These are phyloP conservation scores for Begonia fuchsioides DNA, from an alignment of 306 rosid species.

Conservation along the genomic window DNA sequence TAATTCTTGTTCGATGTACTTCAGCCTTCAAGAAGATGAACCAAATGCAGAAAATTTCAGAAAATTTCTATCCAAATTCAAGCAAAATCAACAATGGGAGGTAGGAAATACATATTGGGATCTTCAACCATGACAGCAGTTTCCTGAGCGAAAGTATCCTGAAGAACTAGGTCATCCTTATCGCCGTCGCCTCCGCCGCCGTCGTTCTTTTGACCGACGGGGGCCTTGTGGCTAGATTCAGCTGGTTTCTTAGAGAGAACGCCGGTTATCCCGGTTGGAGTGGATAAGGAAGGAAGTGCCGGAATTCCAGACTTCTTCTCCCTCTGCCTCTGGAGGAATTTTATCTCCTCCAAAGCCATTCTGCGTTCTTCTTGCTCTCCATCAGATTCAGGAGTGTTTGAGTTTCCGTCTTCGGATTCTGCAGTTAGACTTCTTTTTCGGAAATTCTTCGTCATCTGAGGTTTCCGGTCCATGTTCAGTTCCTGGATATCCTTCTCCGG, in stretches of 20 bases:
- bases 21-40: slow-evolving; percentile 29
- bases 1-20: slow-evolving; percentile 60
- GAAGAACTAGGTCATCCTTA: slow-evolving; percentile 82
- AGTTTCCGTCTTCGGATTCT: not conserved
- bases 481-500: not conserved
- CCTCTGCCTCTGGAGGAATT: slow-evolving; percentile 83
- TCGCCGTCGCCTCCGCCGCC: slow-evolving; percentile 31
- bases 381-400: not conserved
- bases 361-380: slow-evolving; percentile 23
- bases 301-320: slow-evolving; percentile 76
- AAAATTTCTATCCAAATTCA: not conserved
- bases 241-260: slow-evolving; percentile 12
- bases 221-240: slow-evolving; percentile 10
- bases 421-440: slow-evolving; percentile 7
- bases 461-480: slow-evolving; percentile 4
- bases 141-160: slow-evolving; percentile 88
- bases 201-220: slow-evolving; percentile 17
- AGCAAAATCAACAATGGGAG: too few species aligned
- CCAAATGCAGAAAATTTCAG: slow-evolving; percentile 3
- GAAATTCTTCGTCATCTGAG: slow-evolving; percentile 11
- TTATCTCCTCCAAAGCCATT: slow-evolving; percentile 84
- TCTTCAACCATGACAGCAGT: slow-evolving; percentile 83
- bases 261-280: slow-evolving; percentile 1
- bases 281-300: slow-evolving; percentile 23
- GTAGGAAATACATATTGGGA: slow-evolving; percentile 55